Conservation (phyloP, 495 filamentous ascomycete species). For the Saxispiralis lemnorum region DNA sequence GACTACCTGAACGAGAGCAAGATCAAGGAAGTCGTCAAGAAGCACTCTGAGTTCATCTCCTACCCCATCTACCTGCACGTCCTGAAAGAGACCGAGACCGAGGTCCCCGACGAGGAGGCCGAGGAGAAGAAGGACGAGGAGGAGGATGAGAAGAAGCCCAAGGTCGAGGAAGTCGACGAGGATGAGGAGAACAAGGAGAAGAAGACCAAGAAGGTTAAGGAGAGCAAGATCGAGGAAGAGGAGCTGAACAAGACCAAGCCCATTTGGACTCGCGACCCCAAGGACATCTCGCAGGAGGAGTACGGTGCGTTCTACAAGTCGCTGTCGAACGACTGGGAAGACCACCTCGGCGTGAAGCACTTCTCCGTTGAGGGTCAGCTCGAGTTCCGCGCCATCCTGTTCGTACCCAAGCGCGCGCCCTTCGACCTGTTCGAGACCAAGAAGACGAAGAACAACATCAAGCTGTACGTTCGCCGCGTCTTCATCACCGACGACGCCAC, state of each 20-base stretch:
- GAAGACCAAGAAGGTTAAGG: slow-evolving; percentile 99
- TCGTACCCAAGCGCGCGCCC: slow-evolving; percentile 97
- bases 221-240: slow-evolving; percentile 94
- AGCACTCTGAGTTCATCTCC: slow-evolving; percentile 99
- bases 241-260: slow-evolving; percentile 99
- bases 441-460: slow-evolving; percentile 99
- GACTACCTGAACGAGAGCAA: slow-evolving; percentile 97
- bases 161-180: slow-evolving; percentile 69
- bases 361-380: slow-evolving; percentile 99
- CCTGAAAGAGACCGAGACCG: slow-evolving; percentile 94
- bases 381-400: slow-evolving; percentile 98
- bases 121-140: slow-evolving; percentile 48
- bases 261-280: slow-evolving; percentile 97
- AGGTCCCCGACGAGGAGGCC: slow-evolving; percentile 93
- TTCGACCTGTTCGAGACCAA: slow-evolving; percentile 99
- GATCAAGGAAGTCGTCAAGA: slow-evolving; percentile 99
- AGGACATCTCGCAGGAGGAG: slow-evolving; percentile 90
- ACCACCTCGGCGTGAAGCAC: slow-evolving; percentile 98
- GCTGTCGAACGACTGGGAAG: slow-evolving; percentile 98
- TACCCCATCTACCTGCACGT: slow-evolving; percentile 99
- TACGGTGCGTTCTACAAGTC: slow-evolving; percentile 99
- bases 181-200: slow-evolving; percentile 77
- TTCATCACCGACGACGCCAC: slow-evolving; percentile 99
- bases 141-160: slow-evolving; percentile 63
- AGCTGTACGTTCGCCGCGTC: slow-evolving; percentile 98